Evolutionary conservation across 306 rosid genomes (phyloP), one percentile per base, ranked within the genome.

Genomic region (Quercus parvula): DNA sequence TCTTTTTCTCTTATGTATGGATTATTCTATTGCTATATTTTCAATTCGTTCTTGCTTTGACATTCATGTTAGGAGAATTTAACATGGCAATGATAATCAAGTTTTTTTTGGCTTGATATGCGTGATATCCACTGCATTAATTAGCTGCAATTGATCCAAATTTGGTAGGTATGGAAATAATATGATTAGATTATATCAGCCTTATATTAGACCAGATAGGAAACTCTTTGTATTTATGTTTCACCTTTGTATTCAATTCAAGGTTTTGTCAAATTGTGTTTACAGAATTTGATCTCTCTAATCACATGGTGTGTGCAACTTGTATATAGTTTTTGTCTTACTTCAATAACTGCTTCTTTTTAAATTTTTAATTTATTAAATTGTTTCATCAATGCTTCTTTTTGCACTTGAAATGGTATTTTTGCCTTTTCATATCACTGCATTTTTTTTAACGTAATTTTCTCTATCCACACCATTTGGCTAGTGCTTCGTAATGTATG

Each of bases 381-480:
- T 66, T 4, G 69, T 30, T 18, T 14, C 70, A 64, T 30, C 14
- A 27, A 27, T 14, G 41, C 13, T 35, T 1, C 38, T 68, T 3
- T 68, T 68, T 24, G 67, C 18, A 0, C 22, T 10, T 8, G 10
- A 28, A 28, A 15, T 15, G n/a, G 12, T 18, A 19, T 68, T 1
- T 68, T 68, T 33, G 14, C 6, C 56, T 76, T 49, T 52, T 41
- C 30, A 59, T 24, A 1, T 22, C 69, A 46, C 59, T 52, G 8
- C 77, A 10, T 44, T 12, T 49, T 71, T 55, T 51, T 24, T 18
- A 1, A 8, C 1, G 18, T 59, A 33, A 19, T 24, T 19, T n/a
- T 38, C 27, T 67, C 4, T 8, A 35, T 2, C 72, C 75, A 79
- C 78, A 61, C 66, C 79, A 33, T 35, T 79, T 77, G 78, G 76